These are phyloP conservation scores for Tilletia walkeri DNA, from an alignment of 1,284 basidiomycete species.

Conservation along the genomic window DNA sequence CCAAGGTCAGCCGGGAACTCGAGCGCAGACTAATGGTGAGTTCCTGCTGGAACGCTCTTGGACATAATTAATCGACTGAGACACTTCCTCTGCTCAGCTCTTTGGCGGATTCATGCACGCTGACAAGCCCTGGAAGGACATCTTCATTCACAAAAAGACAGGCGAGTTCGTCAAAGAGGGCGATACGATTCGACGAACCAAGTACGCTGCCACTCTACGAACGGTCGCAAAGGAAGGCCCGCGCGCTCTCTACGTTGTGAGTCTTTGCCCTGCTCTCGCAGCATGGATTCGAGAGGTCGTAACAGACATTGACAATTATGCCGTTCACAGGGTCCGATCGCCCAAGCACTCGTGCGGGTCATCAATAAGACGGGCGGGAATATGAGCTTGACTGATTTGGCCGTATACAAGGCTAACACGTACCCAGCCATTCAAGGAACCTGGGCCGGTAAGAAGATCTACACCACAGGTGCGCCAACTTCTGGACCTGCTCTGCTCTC, in stretches of 20 bases:
- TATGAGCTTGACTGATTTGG: constrained; percentile 43
- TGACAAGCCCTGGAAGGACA: constrained; percentile 70
- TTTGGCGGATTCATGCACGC: constrained; percentile 67
- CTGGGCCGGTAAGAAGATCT: constrained; percentile 65
- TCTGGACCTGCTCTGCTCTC: constrained; percentile 53
- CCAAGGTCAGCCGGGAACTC: constrained; percentile 73
- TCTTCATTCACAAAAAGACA: constrained; percentile 32
- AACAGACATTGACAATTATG: too few species aligned
- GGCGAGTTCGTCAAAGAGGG: constrained; percentile 41
- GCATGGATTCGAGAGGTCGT: too few species aligned
- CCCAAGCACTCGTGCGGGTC: constrained; percentile 37
- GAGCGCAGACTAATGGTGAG: constrained; percentile 69
- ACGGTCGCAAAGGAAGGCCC: constrained; percentile 36
- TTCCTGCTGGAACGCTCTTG: constrained; percentile 19
- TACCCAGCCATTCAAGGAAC: constrained; percentile 59
- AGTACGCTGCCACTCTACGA: constrained; percentile 42
- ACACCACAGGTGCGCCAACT: constrained; percentile 49
- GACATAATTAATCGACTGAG: not conserved
- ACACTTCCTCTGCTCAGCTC: not conserved
- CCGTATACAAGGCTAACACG: constrained; percentile 35
- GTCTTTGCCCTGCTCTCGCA: not conserved
- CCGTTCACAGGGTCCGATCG: constrained; percentile 32
- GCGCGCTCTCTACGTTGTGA: constrained; percentile 40
- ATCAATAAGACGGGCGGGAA: constrained; percentile 44
- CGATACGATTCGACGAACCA: constrained; percentile 37